phyloP scores from a whole-genome alignment of 1,284 basidiomycete genomes.

The Rhodotorula sp. region DNA sequence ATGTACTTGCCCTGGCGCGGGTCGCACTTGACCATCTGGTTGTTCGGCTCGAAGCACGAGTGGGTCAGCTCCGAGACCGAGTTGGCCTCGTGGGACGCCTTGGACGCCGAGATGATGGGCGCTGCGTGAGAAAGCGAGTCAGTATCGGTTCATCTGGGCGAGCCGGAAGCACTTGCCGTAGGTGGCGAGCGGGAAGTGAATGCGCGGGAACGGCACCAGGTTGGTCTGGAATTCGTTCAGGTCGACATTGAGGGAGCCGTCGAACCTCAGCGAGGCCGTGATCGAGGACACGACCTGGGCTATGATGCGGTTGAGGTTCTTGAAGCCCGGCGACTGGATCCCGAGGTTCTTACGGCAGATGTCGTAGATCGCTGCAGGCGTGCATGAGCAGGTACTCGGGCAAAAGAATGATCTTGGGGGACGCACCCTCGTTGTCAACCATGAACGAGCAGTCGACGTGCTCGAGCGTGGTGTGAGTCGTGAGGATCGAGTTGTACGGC shows the following conservation, averaged over 20 bases:
- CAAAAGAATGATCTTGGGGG: slow-evolving; percentile 46
- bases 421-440: slow-evolving; percentile 82
- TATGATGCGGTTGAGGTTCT: slow-evolving; percentile 94
- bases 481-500: slow-evolving; percentile 98
- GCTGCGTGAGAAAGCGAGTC: slow-evolving; percentile 49
- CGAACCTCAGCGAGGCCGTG: slow-evolving; percentile 95
- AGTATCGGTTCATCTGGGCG: too few species aligned
- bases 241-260: slow-evolving; percentile 97
- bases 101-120: slow-evolving; percentile 79
- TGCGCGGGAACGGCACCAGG: slow-evolving; percentile 62
- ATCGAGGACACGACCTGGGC: slow-evolving; percentile 98
- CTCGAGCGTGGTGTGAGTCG: slow-evolving; percentile 98
- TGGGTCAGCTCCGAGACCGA: slow-evolving; percentile 98
- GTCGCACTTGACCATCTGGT: slow-evolving; percentile 98
- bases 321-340: slow-evolving; percentile 83
- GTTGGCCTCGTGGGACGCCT: slow-evolving; percentile 93
- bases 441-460: slow-evolving; percentile 99
- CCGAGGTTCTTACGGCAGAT: slow-evolving; percentile 96
- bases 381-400: background rate
- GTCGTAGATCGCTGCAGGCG: slow-evolving; percentile 76
- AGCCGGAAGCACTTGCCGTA: slow-evolving; percentile 64
- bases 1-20: slow-evolving; percentile 89
- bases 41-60: slow-evolving; percentile 95
- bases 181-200: slow-evolving; percentile 96
- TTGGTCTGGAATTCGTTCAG: slow-evolving; percentile 88